Percentiles rank a stretch among this genome's conserved stretches.
phyloP scores from a whole-genome alignment of 495 filamentous ascomycete species.

The Annulohypoxylon moriforme region DNA sequence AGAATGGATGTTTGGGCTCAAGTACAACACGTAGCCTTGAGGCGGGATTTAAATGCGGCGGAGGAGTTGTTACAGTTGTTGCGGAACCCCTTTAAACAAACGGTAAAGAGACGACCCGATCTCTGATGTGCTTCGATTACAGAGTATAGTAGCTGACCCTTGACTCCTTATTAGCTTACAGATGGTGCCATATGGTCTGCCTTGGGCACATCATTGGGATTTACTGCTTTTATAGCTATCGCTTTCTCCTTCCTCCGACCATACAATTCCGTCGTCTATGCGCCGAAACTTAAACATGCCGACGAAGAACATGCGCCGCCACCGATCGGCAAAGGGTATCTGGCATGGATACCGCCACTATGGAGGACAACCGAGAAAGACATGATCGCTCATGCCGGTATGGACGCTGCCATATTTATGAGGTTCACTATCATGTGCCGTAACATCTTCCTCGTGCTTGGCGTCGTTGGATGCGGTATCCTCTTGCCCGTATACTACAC shows the following conservation, averaged over 20 bases:
- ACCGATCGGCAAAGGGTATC: constrained; percentile 83
- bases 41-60: constrained; percentile 44
- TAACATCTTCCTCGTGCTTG: constrained; percentile 82
- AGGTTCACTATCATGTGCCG: constrained; percentile 92
- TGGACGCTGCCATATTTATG: constrained; percentile 92
- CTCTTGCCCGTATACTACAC: constrained; percentile 86
- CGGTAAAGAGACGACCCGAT: constrained; percentile 47
- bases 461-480: constrained; percentile 78
- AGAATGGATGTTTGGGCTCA: constrained; percentile 46
- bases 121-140: not conserved
- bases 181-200: constrained; percentile 79
- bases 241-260: constrained; percentile 90
- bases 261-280: constrained; percentile 90
- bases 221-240: constrained; percentile 76
- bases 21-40: constrained; percentile 30
- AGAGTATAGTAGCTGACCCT: constrained; percentile 20
- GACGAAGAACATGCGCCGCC: constrained; percentile 94
- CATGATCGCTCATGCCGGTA: constrained; percentile 79
- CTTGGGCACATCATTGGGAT: constrained; percentile 81
- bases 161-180: constrained; percentile 42
- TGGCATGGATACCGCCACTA: constrained; percentile 86
- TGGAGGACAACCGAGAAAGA: constrained; percentile 78
- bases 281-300: constrained; percentile 91
- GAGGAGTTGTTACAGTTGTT: constrained; percentile 57
- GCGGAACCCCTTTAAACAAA: constrained; percentile 60